A percentile compares a stretch with the other conserved stretches of the same genome.
Conservation (phyloP, 805 yeast species). For the Kodamaea nitidulidarum region DNA sequence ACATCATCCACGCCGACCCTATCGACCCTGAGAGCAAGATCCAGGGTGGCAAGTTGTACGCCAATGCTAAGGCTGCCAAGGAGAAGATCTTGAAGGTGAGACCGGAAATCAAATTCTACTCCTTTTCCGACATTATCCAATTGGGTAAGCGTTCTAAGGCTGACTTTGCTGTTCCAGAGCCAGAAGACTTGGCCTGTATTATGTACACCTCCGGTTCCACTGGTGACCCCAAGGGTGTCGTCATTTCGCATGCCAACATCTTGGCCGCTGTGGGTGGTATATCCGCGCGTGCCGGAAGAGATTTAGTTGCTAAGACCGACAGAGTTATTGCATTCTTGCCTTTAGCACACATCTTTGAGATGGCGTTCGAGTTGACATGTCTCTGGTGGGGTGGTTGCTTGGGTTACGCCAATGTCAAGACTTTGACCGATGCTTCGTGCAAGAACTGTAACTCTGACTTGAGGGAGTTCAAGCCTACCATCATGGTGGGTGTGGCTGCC, state of each 20-base stretch:
- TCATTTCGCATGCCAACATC: slow-evolving; percentile 60
- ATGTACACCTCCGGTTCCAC: slow-evolving; percentile 90
- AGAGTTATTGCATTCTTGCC: slow-evolving; percentile 86
- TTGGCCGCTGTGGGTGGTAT: slow-evolving; percentile 88
- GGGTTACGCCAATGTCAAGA: slow-evolving; percentile 92
- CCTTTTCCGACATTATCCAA: slow-evolving; percentile 60
- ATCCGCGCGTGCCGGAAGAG: slow-evolving; percentile 53
- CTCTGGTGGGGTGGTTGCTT: slow-evolving; percentile 87
- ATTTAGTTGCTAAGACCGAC: slow-evolving; percentile 52
- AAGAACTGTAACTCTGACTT: slow-evolving; percentile 87
- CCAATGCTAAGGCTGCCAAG: slow-evolving; percentile 53
- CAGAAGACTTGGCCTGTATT: slow-evolving; percentile 64
- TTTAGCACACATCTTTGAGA: slow-evolving; percentile 92
- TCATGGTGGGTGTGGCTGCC: slow-evolving; percentile 98
- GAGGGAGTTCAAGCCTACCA: slow-evolving; percentile 79
- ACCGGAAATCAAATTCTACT: slow-evolving; percentile 69
- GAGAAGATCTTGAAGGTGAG: slow-evolving; percentile 59
- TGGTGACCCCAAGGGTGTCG: slow-evolving; percentile 83
- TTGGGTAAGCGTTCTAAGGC: slow-evolving; percentile 44
- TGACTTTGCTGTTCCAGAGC: slow-evolving; percentile 18
- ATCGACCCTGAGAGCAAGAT: slow-evolving; percentile 62
- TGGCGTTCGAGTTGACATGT: slow-evolving; percentile 73
- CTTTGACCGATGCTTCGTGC: slow-evolving; percentile 77
- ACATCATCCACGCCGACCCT: slow-evolving; percentile 65
- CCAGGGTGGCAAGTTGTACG: slow-evolving; percentile 55